Base-by-base conservation (phyloP, 2,329 filamentous ascomycete species). In the Fusarium nodosum region DNA sequence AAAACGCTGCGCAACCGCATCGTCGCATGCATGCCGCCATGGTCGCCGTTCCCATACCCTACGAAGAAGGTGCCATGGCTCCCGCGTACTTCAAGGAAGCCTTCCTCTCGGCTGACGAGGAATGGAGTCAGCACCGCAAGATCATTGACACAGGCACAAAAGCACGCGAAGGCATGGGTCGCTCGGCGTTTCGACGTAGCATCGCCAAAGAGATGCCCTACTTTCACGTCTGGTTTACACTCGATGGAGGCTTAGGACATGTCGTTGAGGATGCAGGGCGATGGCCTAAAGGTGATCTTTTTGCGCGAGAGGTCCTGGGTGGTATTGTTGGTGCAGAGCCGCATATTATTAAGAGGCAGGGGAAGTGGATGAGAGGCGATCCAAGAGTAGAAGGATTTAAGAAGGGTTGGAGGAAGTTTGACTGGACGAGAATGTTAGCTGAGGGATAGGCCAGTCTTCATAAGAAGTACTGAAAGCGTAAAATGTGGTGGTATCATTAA, bases 181-280 rank as follows among this genome's bases (percentile, higher is more conserved):
- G 92, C 75, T 80, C 87, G 55, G 94, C 96, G 2, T 99, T 99
- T 78, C 87, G 95, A 1, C 86, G 90, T 59, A 91, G 87, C 22
- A 84, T 99, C 64, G 93, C 93, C 15, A 97, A 97, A 81, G 95
- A 99, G 82, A 95, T 97, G 92, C 95, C 97, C 0, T 99, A 99
- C 79, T 99, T 99, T 75, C 96, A 99, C 78, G 95, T 91, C 22
- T 99, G 95, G 94, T 98, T 98, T 77, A 88, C 89, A 54, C 83
- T 99, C 1, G 94, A 99, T 76, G 96, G 96, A 4, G 96, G 96
- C 0, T 81, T 99, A 69, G 96, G 93, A 0, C 96, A 99, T 78
- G 85, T 99, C 11, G 92, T 99, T 0, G 96, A 99, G 80, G 93
- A 99, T 73, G 84, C 89, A 30, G 86, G 89, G 50, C 85, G 90